Evolutionary conservation across 345 rosid species (phyloP).

Genomic region (Eucalyptus viminalis): DNA sequence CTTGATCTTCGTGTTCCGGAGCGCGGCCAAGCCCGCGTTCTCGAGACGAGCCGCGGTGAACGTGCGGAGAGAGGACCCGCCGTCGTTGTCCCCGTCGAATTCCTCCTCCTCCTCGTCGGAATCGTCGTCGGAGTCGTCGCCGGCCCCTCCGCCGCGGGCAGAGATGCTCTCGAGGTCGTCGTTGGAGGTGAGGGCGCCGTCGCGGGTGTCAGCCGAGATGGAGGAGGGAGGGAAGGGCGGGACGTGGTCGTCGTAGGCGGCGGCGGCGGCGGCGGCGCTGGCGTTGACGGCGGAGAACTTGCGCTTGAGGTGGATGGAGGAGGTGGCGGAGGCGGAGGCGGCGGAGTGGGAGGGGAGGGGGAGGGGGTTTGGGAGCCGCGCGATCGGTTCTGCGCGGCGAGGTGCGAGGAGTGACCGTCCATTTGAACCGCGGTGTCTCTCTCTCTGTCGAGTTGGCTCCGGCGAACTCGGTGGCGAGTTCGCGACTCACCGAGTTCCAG

Average conservation of each 20-base stretch:
- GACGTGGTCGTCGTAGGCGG: constrained; percentile 53
- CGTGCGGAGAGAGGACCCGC: constrained; percentile 76
- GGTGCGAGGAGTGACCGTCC: constrained; percentile 71
- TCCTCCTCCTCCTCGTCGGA: constrained; percentile 93
- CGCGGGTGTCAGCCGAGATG: constrained; percentile 89
- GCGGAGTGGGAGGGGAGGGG: constrained; percentile 98
- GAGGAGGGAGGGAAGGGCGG: constrained; percentile 87
- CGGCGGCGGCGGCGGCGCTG: constrained; percentile 18
- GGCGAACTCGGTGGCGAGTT: not conserved
- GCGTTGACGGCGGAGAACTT: constrained; percentile 74
- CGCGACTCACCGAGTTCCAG: not conserved
- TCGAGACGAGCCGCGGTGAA: constrained; percentile 88
- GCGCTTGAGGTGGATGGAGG: constrained; percentile 84
- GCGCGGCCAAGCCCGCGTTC: constrained; percentile 16
- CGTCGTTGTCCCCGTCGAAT: constrained; percentile 20
- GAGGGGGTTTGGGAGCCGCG: constrained; percentile 88
- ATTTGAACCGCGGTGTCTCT: not conserved
- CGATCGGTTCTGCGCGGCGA: constrained; percentile 72
- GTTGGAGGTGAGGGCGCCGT: constrained; percentile 83
- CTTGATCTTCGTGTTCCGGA: constrained; percentile 55
- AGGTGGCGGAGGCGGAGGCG: constrained; percentile 95
- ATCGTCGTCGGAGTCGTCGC: constrained; percentile 72
- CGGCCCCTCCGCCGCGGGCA: constrained; percentile 77
- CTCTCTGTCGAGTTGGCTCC: not conserved
- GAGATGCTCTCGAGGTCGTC: constrained; percentile 99